Conservation (phyloP, 2,329 filamentous ascomycete genomes). For the Claviceps cyperi region DNA sequence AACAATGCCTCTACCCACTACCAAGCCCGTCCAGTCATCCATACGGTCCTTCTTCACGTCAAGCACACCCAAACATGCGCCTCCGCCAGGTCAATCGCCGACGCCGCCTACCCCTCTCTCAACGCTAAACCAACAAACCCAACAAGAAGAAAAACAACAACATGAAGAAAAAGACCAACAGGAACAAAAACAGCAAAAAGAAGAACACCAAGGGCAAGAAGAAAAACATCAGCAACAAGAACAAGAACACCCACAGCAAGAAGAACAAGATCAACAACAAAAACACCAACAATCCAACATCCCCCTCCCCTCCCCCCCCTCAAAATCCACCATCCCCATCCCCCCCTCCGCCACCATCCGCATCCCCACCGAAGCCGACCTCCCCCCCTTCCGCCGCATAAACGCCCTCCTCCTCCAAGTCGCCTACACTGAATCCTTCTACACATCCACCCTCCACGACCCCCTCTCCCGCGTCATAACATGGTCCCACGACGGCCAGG, state of each 20-base stretch:
- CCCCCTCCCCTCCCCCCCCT: slow-evolving; percentile 11
- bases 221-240: no score
- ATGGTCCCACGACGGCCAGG: slow-evolving; percentile 31
- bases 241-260: no score
- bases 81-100: slow-evolving; percentile 16
- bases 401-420: slow-evolving; percentile 51
- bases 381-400: slow-evolving; percentile 47
- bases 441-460: slow-evolving; percentile 35
- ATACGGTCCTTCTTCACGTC: slow-evolving; percentile 49
- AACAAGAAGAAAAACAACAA: not conserved
- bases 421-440: slow-evolving; percentile 50
- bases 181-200: no score
- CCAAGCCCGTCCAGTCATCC: slow-evolving; percentile 32
- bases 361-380: slow-evolving; percentile 33
- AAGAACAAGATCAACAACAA: not conserved
- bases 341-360: slow-evolving; percentile 38
- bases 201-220: no score
- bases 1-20: slow-evolving; percentile 28
- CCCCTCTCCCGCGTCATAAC: slow-evolving; percentile 47
- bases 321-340: slow-evolving; percentile 16
- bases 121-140: slow-evolving; percentile 9
- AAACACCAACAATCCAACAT: slow-evolving; percentile 12
- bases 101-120: slow-evolving; percentile 9
- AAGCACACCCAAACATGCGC: slow-evolving; percentile 25
- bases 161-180: no score